Evolutionary conservation across 2,329 filamentous ascomycete genomes (phyloP), one percentile per base, ranked within the genome.

Genomic region (Drechslerella coelobrocha): DNA sequence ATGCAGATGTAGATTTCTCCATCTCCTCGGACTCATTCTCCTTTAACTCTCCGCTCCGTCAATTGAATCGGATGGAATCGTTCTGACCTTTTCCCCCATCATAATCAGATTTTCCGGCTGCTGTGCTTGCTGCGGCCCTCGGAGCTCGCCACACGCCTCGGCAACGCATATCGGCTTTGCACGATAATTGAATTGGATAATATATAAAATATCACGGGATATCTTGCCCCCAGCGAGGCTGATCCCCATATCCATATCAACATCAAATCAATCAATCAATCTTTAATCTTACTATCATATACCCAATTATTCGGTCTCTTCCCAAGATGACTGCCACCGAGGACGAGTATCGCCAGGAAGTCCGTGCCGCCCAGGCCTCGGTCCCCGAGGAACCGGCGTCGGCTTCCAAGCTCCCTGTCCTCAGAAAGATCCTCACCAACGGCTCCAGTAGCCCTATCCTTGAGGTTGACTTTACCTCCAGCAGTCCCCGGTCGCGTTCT

Each of bases 391-490:
- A 74, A 31, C 68, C 72, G 29, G n/a, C n/a, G n/a, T n/a, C 29
- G 29, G 29, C 29, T 6, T 39, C 34, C 50, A 39, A n/a, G 1
- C 43, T 59, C 26, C 52, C 50, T 37, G 5, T 41, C 12, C 17
- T 31, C 34, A 51, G 47, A 34, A 43, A 27, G 14, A 23, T 57
- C 17, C 57, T 56, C 26, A 69, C 52, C 34, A 69, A 62, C 45
- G 10, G 37, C 19, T 45, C 51, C 9, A 19, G 45, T 5, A 52
- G 41, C 26, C 75, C 75, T 4, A 73, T 76, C 50, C 65, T 76
- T n/a, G 75, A 74, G 48, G 73, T 76, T 61, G 75, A 76, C 34
- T 76, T 76, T 26, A 76, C 75, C 31, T 68, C 66, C 39, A 27
- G 65, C 29, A 9, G 59, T 65, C 27, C 68, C 65, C 65, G 23